These are phyloP conservation scores for Phialemoniopsis sp. DNA, from an alignment of 2,329 filamentous ascomycete species.

Conservation along the genomic window DNA sequence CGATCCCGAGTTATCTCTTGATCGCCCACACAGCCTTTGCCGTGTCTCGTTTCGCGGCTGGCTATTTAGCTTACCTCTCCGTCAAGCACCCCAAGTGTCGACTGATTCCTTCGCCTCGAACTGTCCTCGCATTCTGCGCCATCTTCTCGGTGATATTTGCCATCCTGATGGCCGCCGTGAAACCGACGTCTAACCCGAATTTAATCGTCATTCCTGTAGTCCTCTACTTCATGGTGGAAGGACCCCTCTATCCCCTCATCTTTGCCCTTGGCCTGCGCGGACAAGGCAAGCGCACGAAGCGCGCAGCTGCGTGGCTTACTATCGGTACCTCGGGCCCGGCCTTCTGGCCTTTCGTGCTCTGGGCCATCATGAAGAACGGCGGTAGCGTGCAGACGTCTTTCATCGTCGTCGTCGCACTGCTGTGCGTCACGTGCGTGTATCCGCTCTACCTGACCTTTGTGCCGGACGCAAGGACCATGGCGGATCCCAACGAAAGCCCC, in stretches of 20 bases:
- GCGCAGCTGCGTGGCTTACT: slow-evolving; percentile 72
- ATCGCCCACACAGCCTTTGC: slow-evolving; percentile 72
- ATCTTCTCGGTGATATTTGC: slow-evolving; percentile 55
- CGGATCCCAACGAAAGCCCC: slow-evolving; percentile 17
- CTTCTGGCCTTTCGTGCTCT: slow-evolving; percentile 71
- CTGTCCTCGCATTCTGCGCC: slow-evolving; percentile 63
- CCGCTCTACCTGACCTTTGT: slow-evolving; percentile 43
- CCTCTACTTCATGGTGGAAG: slow-evolving; percentile 76
- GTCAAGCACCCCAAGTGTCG: slow-evolving; percentile 33
- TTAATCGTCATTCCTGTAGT: slow-evolving; percentile 56
- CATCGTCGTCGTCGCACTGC: slow-evolving; percentile 53
- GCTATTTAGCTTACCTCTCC: slow-evolving; percentile 56
- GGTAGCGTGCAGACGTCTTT: slow-evolving; percentile 61
- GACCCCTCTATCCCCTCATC: slow-evolving; percentile 77
- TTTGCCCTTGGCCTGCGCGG: slow-evolving; percentile 77
- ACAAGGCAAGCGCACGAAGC: slow-evolving; percentile 75
- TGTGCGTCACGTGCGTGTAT: slow-evolving; percentile 39
- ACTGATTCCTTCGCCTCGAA: slow-evolving; percentile 60
- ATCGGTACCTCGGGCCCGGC: slow-evolving; percentile 71
- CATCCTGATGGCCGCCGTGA: slow-evolving; percentile 41
- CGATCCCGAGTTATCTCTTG: slow-evolving; percentile 63
- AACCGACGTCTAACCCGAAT: slow-evolving; percentile 35
- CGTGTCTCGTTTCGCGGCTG: slow-evolving; percentile 66
- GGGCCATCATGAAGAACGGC: slow-evolving; percentile 57
- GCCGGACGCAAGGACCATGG: slow-evolving; percentile 37